Conservation (phyloP, 257 asterid species). For the Solanum chilense region DNA sequence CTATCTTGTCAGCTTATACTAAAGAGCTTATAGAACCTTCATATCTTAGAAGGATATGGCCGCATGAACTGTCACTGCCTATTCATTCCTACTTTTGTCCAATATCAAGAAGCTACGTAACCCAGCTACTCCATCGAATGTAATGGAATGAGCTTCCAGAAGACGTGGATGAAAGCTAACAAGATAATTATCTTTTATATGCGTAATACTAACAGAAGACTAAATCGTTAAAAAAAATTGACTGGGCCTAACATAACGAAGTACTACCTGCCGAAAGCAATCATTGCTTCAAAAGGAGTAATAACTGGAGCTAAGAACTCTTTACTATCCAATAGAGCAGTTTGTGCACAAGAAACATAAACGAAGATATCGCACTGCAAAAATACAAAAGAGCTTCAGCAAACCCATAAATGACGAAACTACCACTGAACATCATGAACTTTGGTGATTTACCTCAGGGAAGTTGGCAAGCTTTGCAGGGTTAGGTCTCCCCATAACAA, state of each 20-base stretch:
- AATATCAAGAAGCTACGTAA: not conserved
- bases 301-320: slow-evolving; percentile 95
- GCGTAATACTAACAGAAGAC: not conserved
- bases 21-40: not conserved
- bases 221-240: not conserved
- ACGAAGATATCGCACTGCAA: slow-evolving; percentile 86
- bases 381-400: slow-evolving; percentile 1
- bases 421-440: not conserved
- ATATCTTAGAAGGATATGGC: not conserved
- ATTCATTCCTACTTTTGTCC: not conserved
- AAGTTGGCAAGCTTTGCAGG: slow-evolving; percentile 96
- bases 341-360: slow-evolving; percentile 85
- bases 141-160: not conserved
- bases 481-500: slow-evolving; percentile 94
- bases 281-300: slow-evolving; percentile 91
- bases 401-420: not conserved
- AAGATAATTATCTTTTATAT: slow-evolving; percentile 9
- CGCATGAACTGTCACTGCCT: not conserved
- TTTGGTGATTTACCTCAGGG: slow-evolving; percentile 59
- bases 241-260: not conserved
- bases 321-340: slow-evolving; percentile 85
- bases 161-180: not conserved
- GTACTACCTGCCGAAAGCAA: slow-evolving; percentile 71
- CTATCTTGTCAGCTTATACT: not conserved
- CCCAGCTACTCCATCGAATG: not conserved